Evolutionary conservation across 1,284 basidiomycete genomes (phyloP).

Genomic region (Porodaedalea pini): DNA sequence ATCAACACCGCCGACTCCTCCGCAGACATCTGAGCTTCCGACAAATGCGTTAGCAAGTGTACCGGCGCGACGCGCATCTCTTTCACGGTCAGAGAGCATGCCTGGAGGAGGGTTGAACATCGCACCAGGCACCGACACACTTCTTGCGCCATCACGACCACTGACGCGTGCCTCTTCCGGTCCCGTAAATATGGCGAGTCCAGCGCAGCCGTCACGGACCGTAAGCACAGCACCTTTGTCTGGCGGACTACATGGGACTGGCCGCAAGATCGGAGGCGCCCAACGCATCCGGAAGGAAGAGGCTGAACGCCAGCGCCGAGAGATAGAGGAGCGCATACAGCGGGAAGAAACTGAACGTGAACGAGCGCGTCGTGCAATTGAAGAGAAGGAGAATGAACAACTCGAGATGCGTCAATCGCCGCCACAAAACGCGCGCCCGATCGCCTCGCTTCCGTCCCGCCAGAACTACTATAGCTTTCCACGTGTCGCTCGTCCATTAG

Average conservation of each 20-base stretch:
- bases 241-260: slow-evolving; percentile 12
- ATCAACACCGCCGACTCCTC: slow-evolving; percentile 18
- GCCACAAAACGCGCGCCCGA: slow-evolving; percentile 11
- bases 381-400: slow-evolving; percentile 20
- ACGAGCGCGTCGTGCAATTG: slow-evolving; percentile 10
- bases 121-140: neutral
- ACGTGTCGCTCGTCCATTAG: slow-evolving; percentile 6
- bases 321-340: slow-evolving; percentile 16
- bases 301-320: slow-evolving; percentile 19
- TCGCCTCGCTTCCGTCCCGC: slow-evolving; percentile 12
- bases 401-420: slow-evolving; percentile 15
- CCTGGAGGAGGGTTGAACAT: slow-evolving; percentile 1
- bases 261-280: slow-evolving; percentile 17
- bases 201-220: neutral
- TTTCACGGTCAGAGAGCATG: slow-evolving; percentile 22
- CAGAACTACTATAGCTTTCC: slow-evolving; percentile 12
- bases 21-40: neutral
- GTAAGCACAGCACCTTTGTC: slow-evolving; percentile 9
- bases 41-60: neutral
- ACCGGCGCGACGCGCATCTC: slow-evolving; percentile 12
- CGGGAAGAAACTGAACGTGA: slow-evolving; percentile 18
- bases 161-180: slow-evolving; percentile 18
- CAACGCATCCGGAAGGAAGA: slow-evolving; percentile 20
- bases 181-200: slow-evolving; percentile 8
- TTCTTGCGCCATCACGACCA: slow-evolving; percentile 4